These are phyloP conservation scores for Coniochaeta sp. DNA, from an alignment of 2,329 filamentous ascomycete species.

Conservation along the genomic window DNA sequence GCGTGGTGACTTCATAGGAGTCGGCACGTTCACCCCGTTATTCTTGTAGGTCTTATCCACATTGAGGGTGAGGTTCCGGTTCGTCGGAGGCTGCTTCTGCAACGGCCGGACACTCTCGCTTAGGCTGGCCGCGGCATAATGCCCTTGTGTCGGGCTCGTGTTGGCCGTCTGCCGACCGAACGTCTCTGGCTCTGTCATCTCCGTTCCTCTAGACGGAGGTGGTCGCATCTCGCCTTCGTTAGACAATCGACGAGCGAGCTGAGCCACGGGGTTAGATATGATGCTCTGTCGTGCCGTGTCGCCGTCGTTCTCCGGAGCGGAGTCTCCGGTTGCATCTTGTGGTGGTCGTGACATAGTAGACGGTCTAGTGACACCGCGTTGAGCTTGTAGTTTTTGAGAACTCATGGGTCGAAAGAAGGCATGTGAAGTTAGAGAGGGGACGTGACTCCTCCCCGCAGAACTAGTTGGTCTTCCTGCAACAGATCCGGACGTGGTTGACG, in stretches of 20 bases:
- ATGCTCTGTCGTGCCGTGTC: slow-evolving; percentile 49
- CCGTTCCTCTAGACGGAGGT: slow-evolving; percentile 71
- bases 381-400: slow-evolving; percentile 86
- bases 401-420: slow-evolving; percentile 97
- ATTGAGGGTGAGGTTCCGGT: slow-evolving; percentile 44
- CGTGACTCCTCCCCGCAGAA: slow-evolving; percentile 74
- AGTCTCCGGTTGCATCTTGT: slow-evolving; percentile 13
- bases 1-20: slow-evolving; percentile 61
- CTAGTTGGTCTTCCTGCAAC: slow-evolving; percentile 51
- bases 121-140: slow-evolving; percentile 52
- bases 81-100: slow-evolving; percentile 37
- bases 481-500: slow-evolving; percentile 30
- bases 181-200: slow-evolving; percentile 67
- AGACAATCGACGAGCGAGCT: slow-evolving; percentile 20
- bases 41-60: slow-evolving; percentile 50
- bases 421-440: slow-evolving; percentile 79
- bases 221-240: slow-evolving; percentile 46
- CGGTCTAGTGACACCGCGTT: slow-evolving; percentile 55
- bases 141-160: slow-evolving; percentile 60
- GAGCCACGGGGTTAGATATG: slow-evolving; percentile 38
- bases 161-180: slow-evolving; percentile 66
- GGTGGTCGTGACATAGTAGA: slow-evolving; percentile 29
- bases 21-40: slow-evolving; percentile 33
- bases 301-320: slow-evolving; percentile 10
- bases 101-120: slow-evolving; percentile 75